Evolutionary conservation across 768 basidiomycete genomes (phyloP), one percentile per base, ranked within the genome.

Genomic region (Pulveroboletus sp.): DNA sequence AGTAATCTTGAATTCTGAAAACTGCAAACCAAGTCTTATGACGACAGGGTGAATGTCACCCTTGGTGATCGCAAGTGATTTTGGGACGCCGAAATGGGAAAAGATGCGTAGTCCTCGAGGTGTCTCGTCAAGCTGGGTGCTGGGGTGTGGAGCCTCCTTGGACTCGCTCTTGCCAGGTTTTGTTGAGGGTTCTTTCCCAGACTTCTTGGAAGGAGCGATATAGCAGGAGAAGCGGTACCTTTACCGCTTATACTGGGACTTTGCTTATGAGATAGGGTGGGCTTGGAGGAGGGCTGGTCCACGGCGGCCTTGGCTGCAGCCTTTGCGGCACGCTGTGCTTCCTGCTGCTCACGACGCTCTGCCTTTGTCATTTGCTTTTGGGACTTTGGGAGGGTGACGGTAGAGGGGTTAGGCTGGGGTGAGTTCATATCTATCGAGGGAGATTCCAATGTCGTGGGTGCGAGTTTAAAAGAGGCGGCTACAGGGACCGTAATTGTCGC

Each of bases 21-120:
- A 95, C 55, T 93, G 83, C 28, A 97, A 74, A 9, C 90, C 94
- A 8, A 97, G 81, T 46, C 87, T 78, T 50, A 93, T 73, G 58
- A 98, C 84, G 17, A 81, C 82, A 27, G 94, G 96, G 64, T 98
- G 96, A 36, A 98, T 88, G 60, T 91, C 86, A 35, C 89, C 89
- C 65, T 93, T 91, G 47, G 78, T 73, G 36, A 71, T 65, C 57
- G 63, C 60, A 15, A 66, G 65, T 28, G 71, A 64, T 58, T 87
- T 89, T 15, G 85, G 86, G 27, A 86, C 69, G 35, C 85, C 88
- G 67, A 93, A 93, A 68, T 92, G 91, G 38, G 87, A 83, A 66
- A 92, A 92, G 59, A 92, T 92, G 43, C 83, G 80, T 43, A 89
- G 66, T n/a, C 86, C 83, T 46, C 81, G 82, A 18, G 65, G 71